Percentiles rank a stretch among this genome's conserved stretches.
These are phyloP conservation scores for Tuber brumale DNA, from an alignment of 495 filamentous ascomycete genomes.

Conservation along the genomic window DNA sequence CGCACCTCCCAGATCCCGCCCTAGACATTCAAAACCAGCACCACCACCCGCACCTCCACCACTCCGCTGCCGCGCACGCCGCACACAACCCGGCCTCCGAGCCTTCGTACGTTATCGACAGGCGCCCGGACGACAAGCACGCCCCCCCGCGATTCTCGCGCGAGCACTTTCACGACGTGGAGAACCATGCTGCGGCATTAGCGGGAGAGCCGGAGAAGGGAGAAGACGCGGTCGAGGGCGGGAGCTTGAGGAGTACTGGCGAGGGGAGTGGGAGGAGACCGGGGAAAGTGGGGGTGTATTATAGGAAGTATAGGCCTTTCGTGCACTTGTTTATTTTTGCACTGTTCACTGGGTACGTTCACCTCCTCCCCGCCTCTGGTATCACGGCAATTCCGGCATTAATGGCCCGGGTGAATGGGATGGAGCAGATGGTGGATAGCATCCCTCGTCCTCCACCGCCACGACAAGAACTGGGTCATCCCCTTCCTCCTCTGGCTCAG, in stretches of 20 bases:
- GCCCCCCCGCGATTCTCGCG: slow-evolving; percentile 15
- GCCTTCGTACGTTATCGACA: slow-evolving; percentile 48
- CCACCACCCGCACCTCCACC: slow-evolving; percentile 51
- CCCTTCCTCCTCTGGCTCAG: slow-evolving; percentile 75
- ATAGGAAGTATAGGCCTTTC: slow-evolving; percentile 25
- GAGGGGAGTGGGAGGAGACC: slow-evolving; percentile 9
- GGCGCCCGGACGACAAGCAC: slow-evolving; percentile 11
- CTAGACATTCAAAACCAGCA: slow-evolving; percentile 48
- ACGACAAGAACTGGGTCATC: slow-evolving; percentile 69
- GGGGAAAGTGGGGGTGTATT: neutral
- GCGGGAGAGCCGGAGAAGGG: slow-evolving; percentile 8
- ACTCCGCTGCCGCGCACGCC: slow-evolving; percentile 44
- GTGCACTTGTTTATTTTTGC: slow-evolving; percentile 26
- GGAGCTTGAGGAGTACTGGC: neutral
- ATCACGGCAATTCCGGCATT: neutral
- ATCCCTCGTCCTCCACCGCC: slow-evolving; percentile 62
- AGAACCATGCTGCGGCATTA: slow-evolving; percentile 36
- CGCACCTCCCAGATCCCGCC: slow-evolving; percentile 43
- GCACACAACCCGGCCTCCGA: slow-evolving; percentile 48
- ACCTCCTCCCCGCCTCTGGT: neutral
- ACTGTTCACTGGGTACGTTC: slow-evolving; percentile 36
- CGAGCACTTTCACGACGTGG: slow-evolving; percentile 29
- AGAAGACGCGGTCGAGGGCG: slow-evolving; percentile 36
- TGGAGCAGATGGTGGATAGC: slow-evolving; percentile 76
- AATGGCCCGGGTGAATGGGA: slow-evolving; percentile 1